Percentiles rank a stretch among this genome's conserved stretches.
These are phyloP conservation scores for Microcera coccophila DNA, from an alignment of 2,329 filamentous ascomycete genomes.

Conservation along the genomic window DNA sequence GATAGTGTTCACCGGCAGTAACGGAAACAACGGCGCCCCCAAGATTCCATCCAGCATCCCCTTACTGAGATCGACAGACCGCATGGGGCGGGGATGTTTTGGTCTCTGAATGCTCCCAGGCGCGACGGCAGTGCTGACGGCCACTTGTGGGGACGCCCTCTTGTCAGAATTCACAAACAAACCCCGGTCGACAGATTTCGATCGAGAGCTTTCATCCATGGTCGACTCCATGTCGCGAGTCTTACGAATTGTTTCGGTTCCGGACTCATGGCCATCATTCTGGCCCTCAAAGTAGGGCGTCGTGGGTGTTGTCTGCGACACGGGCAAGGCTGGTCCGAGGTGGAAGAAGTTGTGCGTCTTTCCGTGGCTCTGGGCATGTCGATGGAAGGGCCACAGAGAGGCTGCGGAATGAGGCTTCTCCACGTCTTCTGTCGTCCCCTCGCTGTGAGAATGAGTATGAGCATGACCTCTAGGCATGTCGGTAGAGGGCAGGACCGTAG, in stretches of 20 bases:
- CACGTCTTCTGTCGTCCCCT: conserved; percentile 20
- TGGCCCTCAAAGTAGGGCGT: conserved; percentile 37
- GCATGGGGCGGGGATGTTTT: conserved; percentile 44
- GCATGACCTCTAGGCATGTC: conserved; percentile 23
- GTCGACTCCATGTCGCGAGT: conserved; percentile 37
- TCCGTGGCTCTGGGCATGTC: conserved; percentile 44
- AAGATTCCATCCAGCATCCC: conserved; percentile 27
- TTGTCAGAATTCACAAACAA: conserved; percentile 59
- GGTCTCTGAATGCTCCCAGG: conserved; percentile 55
- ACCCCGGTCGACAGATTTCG: conserved; percentile 61
- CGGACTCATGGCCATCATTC: conserved; percentile 41
- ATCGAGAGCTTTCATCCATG: conserved; percentile 49
- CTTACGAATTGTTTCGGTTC: conserved; percentile 32
- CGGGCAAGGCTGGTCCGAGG: conserved; percentile 27
- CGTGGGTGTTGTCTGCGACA: conserved; percentile 29
- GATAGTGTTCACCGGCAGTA: conserved; percentile 32
- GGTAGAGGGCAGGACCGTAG: conserved; percentile 34
- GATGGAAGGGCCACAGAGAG: conserved; percentile 30
- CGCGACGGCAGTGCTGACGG: conserved; percentile 58
- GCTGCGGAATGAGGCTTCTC: conserved; percentile 27
- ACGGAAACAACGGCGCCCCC: conserved; percentile 38
- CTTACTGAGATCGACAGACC: conserved; percentile 40
- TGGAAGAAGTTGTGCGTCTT: conserved; percentile 43
- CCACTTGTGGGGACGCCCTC: conserved; percentile 60
- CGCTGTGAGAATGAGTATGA: conserved; percentile 26